A percentile compares a stretch with the other conserved stretches of the same genome.
Evolutionary conservation across 805 yeast genomes (phyloP).

Genomic region (Teunomyces pallodes): DNA sequence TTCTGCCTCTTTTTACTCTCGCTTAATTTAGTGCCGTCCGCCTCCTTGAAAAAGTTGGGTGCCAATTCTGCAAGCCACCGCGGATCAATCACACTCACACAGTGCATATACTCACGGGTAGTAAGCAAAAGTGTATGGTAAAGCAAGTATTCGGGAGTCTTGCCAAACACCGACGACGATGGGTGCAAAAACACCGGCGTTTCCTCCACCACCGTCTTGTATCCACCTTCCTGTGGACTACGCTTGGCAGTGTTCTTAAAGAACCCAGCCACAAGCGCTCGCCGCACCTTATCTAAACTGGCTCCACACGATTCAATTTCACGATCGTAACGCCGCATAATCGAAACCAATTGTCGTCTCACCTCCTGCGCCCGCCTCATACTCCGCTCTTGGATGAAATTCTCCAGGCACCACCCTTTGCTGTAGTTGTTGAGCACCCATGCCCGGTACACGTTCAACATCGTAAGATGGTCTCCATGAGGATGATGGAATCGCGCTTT

Average conservation of each 20-base stretch:
- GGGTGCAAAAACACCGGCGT: slow-evolving; percentile 85
- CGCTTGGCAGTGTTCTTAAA: slow-evolving; percentile 66
- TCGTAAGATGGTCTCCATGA: slow-evolving; percentile 81
- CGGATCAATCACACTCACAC: slow-evolving; percentile 78
- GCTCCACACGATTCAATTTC: slow-evolving; percentile 51
- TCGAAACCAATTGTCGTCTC: slow-evolving; percentile 60
- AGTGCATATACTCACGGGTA: slow-evolving; percentile 87
- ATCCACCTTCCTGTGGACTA: slow-evolving; percentile 54
- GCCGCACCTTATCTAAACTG: slow-evolving; percentile 54
- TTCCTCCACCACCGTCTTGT: slow-evolving; percentile 59
- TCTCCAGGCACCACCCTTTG: slow-evolving; percentile 72
- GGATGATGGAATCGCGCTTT: slow-evolving; percentile 73
- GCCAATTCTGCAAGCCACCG: slow-evolving; percentile 72
- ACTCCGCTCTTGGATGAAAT: slow-evolving; percentile 78
- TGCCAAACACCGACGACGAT: slow-evolving; percentile 65
- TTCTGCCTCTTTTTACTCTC: slow-evolving; percentile 56
- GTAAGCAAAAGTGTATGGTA: slow-evolving; percentile 83
- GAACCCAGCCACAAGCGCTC: slow-evolving; percentile 65
- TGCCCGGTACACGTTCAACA: slow-evolving; percentile 71
- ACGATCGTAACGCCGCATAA: slow-evolving; percentile 50
- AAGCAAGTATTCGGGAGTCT: slow-evolving; percentile 71
- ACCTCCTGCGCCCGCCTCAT: slow-evolving; percentile 78
- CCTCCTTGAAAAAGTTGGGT: slow-evolving; percentile 68
- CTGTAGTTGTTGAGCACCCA: slow-evolving; percentile 65
- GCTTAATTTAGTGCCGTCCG: slow-evolving; percentile 49